These are phyloP conservation scores for Fusarium nodosum DNA, from an alignment of 2,329 filamentous ascomycete genomes.

Conservation along the genomic window DNA sequence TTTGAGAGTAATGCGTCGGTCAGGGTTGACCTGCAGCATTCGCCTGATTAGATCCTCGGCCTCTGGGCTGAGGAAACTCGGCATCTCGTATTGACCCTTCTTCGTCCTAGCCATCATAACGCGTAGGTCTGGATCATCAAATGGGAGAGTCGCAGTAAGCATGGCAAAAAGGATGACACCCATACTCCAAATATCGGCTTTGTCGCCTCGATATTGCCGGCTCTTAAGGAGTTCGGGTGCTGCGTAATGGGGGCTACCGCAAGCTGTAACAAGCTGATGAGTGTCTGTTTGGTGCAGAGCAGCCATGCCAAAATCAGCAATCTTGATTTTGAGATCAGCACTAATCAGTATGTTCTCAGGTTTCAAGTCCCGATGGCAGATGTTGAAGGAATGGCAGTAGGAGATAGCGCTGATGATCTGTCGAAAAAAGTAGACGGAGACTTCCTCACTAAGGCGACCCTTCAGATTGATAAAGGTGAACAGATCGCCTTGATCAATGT, in stretches of 20 bases:
- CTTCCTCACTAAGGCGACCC: slow-evolving; percentile 81
- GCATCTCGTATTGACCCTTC: slow-evolving; percentile 72
- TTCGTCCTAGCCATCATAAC: slow-evolving; percentile 73
- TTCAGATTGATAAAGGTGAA: slow-evolving; percentile 86
- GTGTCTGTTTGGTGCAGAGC: slow-evolving; percentile 85
- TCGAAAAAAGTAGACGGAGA: slow-evolving; percentile 87
- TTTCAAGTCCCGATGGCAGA: slow-evolving; percentile 96
- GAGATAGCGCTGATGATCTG: slow-evolving; percentile 93
- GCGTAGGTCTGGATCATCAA: slow-evolving; percentile 75
- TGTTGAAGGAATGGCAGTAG: slow-evolving; percentile 94
- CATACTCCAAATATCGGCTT: slow-evolving; percentile 94
- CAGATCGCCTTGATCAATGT: slow-evolving; percentile 82
- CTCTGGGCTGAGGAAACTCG: slow-evolving; percentile 73
- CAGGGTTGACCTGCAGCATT: slow-evolving; percentile 84
- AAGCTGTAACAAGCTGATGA: slow-evolving; percentile 87
- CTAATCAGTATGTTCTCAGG: slow-evolving; percentile 96
- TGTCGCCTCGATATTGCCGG: slow-evolving; percentile 82
- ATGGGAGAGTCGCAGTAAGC: slow-evolving; percentile 86
- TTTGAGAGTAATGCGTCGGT: slow-evolving; percentile 81
- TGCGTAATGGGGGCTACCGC: slow-evolving; percentile 96
- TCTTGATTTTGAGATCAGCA: slow-evolving; percentile 81
- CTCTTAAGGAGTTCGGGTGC: slow-evolving; percentile 90
- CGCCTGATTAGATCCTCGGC: slow-evolving; percentile 82
- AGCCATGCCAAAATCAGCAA: slow-evolving; percentile 98
- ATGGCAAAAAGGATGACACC: slow-evolving; percentile 92